A percentile compares a stretch with the other conserved stretches of the same genome.
Evolutionary conservation across 257 asterid genomes (phyloP).

Genomic region (Scutellaria galericulata): DNA sequence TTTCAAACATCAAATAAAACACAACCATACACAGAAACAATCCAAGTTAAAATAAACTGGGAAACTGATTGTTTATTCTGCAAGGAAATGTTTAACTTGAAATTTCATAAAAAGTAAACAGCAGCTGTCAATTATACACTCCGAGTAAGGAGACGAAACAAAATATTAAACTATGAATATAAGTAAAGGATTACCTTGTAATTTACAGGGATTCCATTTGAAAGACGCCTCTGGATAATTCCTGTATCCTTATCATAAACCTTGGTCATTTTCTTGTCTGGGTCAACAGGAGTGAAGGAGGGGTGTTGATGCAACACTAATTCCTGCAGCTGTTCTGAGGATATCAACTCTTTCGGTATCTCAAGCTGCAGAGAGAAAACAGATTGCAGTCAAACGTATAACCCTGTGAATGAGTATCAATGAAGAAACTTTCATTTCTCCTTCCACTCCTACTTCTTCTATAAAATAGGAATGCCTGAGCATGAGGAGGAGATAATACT

Average conservation of each 20-base stretch:
- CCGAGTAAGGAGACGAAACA: constrained; percentile 15
- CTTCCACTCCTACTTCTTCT: constrained; percentile 5
- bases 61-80: constrained; percentile 20
- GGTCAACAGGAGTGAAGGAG: constrained; percentile 69
- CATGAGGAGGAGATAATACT: not conserved
- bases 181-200: constrained; percentile 62
- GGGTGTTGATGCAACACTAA: constrained; percentile 60
- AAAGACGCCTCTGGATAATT: constrained; percentile 83
- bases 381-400: constrained; percentile 30
- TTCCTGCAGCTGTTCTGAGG: constrained; percentile 65
- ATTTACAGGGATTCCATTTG: constrained; percentile 97
- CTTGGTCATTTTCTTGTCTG: constrained; percentile 57
- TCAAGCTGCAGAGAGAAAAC: constrained; percentile 73
- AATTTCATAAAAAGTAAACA: constrained; percentile 2
- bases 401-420: constrained; percentile 20
- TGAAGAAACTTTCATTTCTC: constrained; percentile 8
- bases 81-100: constrained; percentile 21
- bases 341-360: constrained; percentile 88
- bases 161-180: constrained; percentile 20
- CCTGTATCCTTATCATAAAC: constrained; percentile 85
- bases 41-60: not conserved
- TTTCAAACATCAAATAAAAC: not conserved
- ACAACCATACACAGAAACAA: not conserved
- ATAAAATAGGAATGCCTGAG: not conserved
- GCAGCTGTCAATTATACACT: constrained; percentile 10